These are phyloP conservation scores for Syzygium oleosum DNA, from an alignment of 345 rosid genomes.

Conservation along the genomic window DNA sequence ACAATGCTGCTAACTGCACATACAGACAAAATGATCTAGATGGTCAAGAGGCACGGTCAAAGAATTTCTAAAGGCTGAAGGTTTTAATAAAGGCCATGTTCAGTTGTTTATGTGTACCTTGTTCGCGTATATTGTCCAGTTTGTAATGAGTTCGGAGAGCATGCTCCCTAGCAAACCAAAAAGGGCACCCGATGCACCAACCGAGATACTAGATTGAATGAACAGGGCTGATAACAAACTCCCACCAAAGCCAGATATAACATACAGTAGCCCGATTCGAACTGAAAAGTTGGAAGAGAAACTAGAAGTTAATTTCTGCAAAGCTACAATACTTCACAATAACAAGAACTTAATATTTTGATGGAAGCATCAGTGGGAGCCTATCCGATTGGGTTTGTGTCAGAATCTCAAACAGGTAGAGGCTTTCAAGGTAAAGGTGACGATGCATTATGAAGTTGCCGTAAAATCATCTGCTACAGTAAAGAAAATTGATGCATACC, in stretches of 20 bases:
- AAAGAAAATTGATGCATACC: constrained; percentile 20
- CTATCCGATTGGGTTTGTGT: background rate
- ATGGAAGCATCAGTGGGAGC: background rate
- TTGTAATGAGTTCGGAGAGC: constrained; percentile 90
- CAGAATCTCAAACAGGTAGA: background rate
- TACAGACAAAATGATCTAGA: constrained; percentile 5
- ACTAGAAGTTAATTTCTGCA: background rate
- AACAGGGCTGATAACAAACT: constrained; percentile 81
- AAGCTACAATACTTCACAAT: background rate
- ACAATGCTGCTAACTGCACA: constrained; percentile 71
- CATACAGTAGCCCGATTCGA: constrained; percentile 73
- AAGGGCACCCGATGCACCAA: constrained; percentile 98
- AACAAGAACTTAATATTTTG: background rate
- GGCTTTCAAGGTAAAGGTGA: background rate
- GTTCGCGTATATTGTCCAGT: constrained; percentile 89
- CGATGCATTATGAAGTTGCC: background rate
- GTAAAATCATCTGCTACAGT: background rate
- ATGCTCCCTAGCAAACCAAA: constrained; percentile 94
- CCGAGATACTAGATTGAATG: constrained; percentile 72
- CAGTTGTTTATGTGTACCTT: constrained; percentile 41
- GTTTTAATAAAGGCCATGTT: background rate
- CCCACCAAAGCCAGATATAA: constrained; percentile 87
- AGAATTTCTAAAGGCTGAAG: constrained; percentile 1
- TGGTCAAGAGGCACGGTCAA: background rate
- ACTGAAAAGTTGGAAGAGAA: constrained; percentile 34